Evolutionary conservation across 345 rosid species (phyloP), one percentile per base, ranked within the genome.

Genomic region (Mallotus nudiflorus): DNA sequence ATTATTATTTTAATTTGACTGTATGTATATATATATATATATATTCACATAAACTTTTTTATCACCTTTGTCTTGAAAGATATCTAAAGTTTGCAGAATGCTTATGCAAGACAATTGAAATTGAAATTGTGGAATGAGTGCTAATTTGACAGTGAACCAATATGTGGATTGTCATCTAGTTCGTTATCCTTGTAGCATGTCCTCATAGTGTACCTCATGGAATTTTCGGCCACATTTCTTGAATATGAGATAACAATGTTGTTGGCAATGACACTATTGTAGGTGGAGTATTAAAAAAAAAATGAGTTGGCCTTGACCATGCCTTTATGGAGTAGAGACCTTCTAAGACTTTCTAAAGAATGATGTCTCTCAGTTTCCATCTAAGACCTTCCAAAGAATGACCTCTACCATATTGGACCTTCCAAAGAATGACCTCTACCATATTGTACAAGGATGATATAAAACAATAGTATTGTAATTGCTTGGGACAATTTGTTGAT

Each of bases 171-270:
- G 24, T 15, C 29, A 54, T 54, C 59, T 57, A 1, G 15, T 57
- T 39, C 18, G n/a, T n/a, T n/a, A 19, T 33, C 37, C 62, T 57
- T 57, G 40, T 59, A 39, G 63, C 20, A 59, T 37, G 65, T 27
- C 14, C 29, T 56, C 20, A n/a, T n/a, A n/a, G n/a, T n/a, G n/a
- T n/a, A n/a, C n/a, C n/a, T n/a, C n/a, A n/a, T n/a, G n/a, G n/a
- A n/a, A n/a, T n/a, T n/a, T n/a, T n/a, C n/a, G n/a, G n/a, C n/a
- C n/a, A n/a, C n/a, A n/a, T n/a, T n/a, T n/a, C n/a, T n/a, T n/a
- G n/a, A n/a, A n/a, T 56, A 29, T 11, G 20, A 31, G n/a, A 57
- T 9, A 62, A 39, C 13, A 15, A 39, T 6, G 9, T 29, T 39
- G 49, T 39, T 19, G 31, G n/a, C 18, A 61, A 22, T 19, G 11